phyloP scores from a whole-genome alignment of 1,284 basidiomycete genomes.

The Trametes polyzona region DNA sequence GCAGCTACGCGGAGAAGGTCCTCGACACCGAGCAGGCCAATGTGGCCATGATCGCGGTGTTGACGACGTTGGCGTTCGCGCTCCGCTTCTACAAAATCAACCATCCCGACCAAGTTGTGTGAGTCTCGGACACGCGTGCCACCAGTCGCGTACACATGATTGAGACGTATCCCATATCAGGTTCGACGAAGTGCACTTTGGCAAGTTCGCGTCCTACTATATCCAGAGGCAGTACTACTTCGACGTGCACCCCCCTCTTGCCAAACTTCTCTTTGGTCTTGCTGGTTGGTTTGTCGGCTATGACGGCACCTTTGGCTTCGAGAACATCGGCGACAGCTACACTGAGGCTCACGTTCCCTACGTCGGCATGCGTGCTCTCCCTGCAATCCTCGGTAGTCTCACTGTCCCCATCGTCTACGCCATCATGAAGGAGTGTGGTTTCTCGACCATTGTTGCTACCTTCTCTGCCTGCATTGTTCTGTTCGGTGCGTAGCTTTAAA shows the following conservation, averaged over 20 bases:
- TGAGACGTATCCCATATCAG: conserved; percentile 44
- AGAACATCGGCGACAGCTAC: conserved; percentile 95
- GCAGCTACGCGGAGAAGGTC: conserved; percentile 60
- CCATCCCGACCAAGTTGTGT: conserved; percentile 95
- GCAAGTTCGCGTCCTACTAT: conserved; percentile 93
- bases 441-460: conserved; percentile 86
- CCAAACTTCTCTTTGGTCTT: conserved; percentile 90
- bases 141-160: neutral
- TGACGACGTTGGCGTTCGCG: conserved; percentile 79
- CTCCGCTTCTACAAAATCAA: conserved; percentile 94
- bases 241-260: conserved; percentile 97
- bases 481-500: conserved; percentile 61
- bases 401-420: conserved; percentile 92
- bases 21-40: conserved; percentile 66
- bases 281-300: conserved; percentile 97
- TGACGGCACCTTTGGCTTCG: conserved; percentile 92
- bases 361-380: conserved; percentile 90
- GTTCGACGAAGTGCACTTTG: conserved; percentile 98
- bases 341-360: conserved; percentile 88
- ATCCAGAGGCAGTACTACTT: conserved; percentile 95
- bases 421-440: conserved; percentile 98
- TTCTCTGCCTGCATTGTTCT: conserved; percentile 87
- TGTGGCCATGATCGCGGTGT: conserved; percentile 55
- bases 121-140: conserved; percentile 40
- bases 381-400: conserved; percentile 88